These are phyloP conservation scores for Talaromyces marneffei DNA, from an alignment of 2,329 filamentous ascomycete genomes.

Conservation along the genomic window DNA sequence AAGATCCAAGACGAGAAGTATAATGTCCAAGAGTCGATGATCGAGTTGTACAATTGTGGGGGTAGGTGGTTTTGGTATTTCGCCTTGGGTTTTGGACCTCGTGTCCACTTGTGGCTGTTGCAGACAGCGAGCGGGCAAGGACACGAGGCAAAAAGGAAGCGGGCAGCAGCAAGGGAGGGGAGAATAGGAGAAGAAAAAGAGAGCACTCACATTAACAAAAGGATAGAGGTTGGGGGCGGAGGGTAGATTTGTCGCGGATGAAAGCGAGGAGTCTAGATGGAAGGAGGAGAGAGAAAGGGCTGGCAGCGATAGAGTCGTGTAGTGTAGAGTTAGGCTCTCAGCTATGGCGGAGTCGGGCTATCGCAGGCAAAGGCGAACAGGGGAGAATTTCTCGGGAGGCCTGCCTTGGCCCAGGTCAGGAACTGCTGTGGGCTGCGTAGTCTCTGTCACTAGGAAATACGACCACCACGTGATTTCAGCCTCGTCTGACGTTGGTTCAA, in stretches of 20 bases:
- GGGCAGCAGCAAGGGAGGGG: constrained; percentile 1
- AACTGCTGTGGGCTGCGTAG: constrained; percentile 35
- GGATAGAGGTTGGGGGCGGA: background rate
- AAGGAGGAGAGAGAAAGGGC: constrained; percentile 16
- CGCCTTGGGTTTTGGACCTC: constrained; percentile 4
- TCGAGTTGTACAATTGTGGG: constrained; percentile 11
- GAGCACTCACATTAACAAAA: constrained; percentile 10
- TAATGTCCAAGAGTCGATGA: constrained; percentile 11
- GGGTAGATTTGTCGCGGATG: constrained; percentile 1
- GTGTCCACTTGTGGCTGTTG: constrained; percentile 12
- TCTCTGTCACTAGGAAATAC: constrained; percentile 28
- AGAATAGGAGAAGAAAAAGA: background rate
- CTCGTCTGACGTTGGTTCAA: background rate
- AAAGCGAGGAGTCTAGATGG: constrained; percentile 1
- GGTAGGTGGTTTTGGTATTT: constrained; percentile 7
- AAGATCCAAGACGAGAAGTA: constrained; percentile 8
- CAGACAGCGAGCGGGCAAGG: background rate
- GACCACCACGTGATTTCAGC: constrained; percentile 10
- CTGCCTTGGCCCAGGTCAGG: constrained; percentile 25
- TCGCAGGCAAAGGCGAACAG: constrained; percentile 1
- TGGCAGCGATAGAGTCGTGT: constrained; percentile 14
- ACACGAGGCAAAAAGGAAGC: background rate
- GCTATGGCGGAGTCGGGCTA: background rate
- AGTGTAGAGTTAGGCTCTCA: constrained; percentile 11
- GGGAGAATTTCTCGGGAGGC: constrained; percentile 30